Percentiles rank a stretch among this genome's conserved stretches.
Conservation (phyloP, 2,329 filamentous ascomycete species). For the Aspergillus flavus region DNA sequence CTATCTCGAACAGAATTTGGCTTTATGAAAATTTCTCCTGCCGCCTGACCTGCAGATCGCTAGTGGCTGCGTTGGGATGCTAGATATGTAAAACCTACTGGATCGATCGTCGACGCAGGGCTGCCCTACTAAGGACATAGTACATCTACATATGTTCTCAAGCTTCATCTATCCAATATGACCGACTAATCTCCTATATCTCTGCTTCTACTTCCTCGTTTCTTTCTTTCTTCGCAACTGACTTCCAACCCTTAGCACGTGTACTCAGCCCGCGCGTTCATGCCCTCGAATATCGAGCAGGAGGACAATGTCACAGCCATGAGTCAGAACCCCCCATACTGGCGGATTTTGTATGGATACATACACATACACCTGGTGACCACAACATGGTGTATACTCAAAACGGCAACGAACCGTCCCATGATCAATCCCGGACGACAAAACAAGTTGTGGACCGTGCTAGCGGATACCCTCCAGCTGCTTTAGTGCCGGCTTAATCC, state of each 20-base stretch:
- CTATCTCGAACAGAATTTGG: not conserved
- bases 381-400: not conserved
- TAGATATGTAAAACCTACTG: not conserved
- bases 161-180: not conserved
- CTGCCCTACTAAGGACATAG: not conserved
- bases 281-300: not conserved
- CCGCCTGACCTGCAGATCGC: not conserved
- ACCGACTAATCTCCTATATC: not conserved
- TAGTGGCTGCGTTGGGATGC: not conserved
- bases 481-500: conserved; percentile 12
- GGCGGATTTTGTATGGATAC: not conserved
- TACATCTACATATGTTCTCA: not conserved
- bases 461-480: not conserved
- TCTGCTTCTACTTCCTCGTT: not conserved
- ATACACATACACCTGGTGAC: not conserved
- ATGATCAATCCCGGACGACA: not conserved
- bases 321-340: not conserved
- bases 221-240: not conserved
- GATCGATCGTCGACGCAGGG: not conserved
- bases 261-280: not conserved
- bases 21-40: not conserved
- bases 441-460: conserved; percentile 6
- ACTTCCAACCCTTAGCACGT: not conserved
- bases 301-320: not conserved
- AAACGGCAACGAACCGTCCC: not conserved